Conservation (phyloP, 2,329 filamentous ascomycete species). For the Zymoseptoria ardabiliae region DNA sequence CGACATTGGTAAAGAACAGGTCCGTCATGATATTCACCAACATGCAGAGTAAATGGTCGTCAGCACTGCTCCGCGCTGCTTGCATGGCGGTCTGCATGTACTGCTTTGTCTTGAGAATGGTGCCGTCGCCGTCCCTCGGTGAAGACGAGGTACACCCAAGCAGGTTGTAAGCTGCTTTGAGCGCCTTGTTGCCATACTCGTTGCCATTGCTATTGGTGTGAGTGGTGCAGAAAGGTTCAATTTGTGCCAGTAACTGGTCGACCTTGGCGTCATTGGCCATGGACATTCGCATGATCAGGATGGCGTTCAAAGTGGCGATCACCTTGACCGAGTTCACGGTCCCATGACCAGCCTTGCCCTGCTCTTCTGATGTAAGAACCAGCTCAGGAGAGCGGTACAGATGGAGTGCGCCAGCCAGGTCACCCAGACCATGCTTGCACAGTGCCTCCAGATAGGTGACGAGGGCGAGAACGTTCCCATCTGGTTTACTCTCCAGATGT, state of each 20-base stretch:
- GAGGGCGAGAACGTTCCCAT: constrained; percentile 35
- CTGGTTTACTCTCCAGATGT: constrained; percentile 5
- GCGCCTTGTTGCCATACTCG: constrained; percentile 64
- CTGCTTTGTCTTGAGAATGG: constrained; percentile 70
- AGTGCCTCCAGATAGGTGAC: constrained; percentile 62
- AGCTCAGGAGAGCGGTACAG: constrained; percentile 55
- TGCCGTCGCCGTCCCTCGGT: constrained; percentile 45
- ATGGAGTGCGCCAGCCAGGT: constrained; percentile 59
- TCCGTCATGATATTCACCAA: constrained; percentile 78
- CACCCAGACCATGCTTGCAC: constrained; percentile 68
- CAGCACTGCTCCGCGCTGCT: constrained; percentile 60
- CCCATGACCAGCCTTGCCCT: constrained; percentile 20
- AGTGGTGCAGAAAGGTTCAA: constrained; percentile 60
- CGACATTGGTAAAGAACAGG: constrained; percentile 72
- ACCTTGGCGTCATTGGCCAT: constrained; percentile 41
- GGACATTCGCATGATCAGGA: constrained; percentile 40
- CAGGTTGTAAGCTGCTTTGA: constrained; percentile 70
- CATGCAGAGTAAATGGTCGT: constrained; percentile 74
- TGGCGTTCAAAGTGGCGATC: constrained; percentile 42
- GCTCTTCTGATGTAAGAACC: constrained; percentile 44
- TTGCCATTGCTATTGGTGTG: constrained; percentile 61
- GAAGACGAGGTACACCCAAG: constrained; percentile 54
- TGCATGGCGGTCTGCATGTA: constrained; percentile 67
- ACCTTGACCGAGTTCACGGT: constrained; percentile 36
- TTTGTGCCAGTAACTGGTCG: constrained; percentile 53